Evolutionary conservation across 2,329 filamentous ascomycete genomes (phyloP).

Genomic region (Ceratocystis diversiconidia): DNA sequence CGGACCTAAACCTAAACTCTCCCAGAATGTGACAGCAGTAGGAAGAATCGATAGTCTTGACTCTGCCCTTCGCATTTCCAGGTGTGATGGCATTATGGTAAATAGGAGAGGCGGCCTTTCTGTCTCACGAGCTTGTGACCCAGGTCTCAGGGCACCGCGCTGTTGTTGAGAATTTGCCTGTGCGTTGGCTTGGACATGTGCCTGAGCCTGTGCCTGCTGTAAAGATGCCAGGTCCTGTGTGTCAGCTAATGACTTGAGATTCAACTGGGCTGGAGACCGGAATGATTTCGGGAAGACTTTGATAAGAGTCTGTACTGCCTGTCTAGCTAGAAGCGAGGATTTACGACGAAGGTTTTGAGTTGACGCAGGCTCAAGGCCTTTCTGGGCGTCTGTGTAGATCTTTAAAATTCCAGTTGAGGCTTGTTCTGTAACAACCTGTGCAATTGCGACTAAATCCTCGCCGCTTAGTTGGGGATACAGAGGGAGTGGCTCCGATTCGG

Average conservation of each 20-base stretch:
- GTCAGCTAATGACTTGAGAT: slow-evolving; percentile 37
- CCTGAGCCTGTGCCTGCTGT: slow-evolving; percentile 26
- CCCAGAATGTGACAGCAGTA: slow-evolving; percentile 66
- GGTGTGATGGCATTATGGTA: slow-evolving; percentile 51
- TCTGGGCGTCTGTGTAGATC: slow-evolving; percentile 21
- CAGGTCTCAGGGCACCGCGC: neutral
- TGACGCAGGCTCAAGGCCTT: neutral
- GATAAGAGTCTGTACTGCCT: slow-evolving; percentile 36
- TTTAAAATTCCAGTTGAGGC: slow-evolving; percentile 39
- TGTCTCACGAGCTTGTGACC: slow-evolving; percentile 27
- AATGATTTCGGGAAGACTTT: slow-evolving; percentile 33
- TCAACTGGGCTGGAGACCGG: slow-evolving; percentile 27
- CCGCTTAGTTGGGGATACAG: slow-evolving; percentile 36
- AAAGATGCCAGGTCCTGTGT: slow-evolving; percentile 40
- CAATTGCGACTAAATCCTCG: slow-evolving; percentile 50
- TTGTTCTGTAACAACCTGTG: slow-evolving; percentile 59
- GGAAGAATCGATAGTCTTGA: slow-evolving; percentile 58
- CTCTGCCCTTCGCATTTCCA: slow-evolving; percentile 58
- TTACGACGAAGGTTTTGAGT: slow-evolving; percentile 20
- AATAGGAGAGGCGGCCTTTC: slow-evolving; percentile 41
- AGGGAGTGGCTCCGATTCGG: slow-evolving; percentile 41
- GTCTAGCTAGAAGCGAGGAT: slow-evolving; percentile 31
- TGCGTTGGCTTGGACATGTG: slow-evolving; percentile 30
- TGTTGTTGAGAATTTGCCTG: slow-evolving; percentile 4
- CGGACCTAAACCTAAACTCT: slow-evolving; percentile 60